Evolutionary conservation across 1,284 basidiomycete genomes (phyloP).

Genomic region (Heterobasidion occidentale): DNA sequence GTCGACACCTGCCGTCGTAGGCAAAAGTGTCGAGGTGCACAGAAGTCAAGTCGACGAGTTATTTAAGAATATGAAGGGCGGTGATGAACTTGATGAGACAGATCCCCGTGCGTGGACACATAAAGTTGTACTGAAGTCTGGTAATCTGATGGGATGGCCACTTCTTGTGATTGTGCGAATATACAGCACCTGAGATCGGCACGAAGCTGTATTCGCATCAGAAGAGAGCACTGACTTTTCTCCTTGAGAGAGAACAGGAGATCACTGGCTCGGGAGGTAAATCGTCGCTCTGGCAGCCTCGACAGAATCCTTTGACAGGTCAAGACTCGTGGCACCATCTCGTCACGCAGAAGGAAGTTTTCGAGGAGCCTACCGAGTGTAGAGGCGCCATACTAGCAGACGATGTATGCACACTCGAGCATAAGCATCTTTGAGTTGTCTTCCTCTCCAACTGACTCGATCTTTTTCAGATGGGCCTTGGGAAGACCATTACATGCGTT

Average conservation of each 20-base stretch:
- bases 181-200: slow-evolving; percentile 68
- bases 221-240: slow-evolving; percentile 94
- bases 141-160: not conserved
- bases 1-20: slow-evolving; percentile 51
- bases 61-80: slow-evolving; percentile 82
- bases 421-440: slow-evolving; percentile 6
- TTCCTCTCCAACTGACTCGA: slow-evolving; percentile 6
- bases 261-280: slow-evolving; percentile 41
- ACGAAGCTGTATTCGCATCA: slow-evolving; percentile 96
- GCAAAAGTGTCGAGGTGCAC: slow-evolving; percentile 86
- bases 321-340: slow-evolving; percentile 69
- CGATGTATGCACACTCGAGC: slow-evolving; percentile 55
- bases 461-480: slow-evolving; percentile 82
- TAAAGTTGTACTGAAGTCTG: not conserved
- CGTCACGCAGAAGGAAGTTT: slow-evolving; percentile 76
- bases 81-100: slow-evolving; percentile 81
- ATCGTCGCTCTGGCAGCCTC: slow-evolving; percentile 70
- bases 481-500: slow-evolving; percentile 93
- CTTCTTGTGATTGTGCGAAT: not conserved
- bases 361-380: slow-evolving; percentile 63
- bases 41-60: slow-evolving; percentile 90
- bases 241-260: slow-evolving; percentile 89
- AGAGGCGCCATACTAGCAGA: slow-evolving; percentile 92
- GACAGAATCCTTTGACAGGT: slow-evolving; percentile 42
- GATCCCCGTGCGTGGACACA: slow-evolving; percentile 58